A percentile compares a stretch with the other conserved stretches of the same genome.
These are phyloP conservation scores for Fraxinus baroniana DNA, from an alignment of 305 asterid species.

Conservation along the genomic window DNA sequence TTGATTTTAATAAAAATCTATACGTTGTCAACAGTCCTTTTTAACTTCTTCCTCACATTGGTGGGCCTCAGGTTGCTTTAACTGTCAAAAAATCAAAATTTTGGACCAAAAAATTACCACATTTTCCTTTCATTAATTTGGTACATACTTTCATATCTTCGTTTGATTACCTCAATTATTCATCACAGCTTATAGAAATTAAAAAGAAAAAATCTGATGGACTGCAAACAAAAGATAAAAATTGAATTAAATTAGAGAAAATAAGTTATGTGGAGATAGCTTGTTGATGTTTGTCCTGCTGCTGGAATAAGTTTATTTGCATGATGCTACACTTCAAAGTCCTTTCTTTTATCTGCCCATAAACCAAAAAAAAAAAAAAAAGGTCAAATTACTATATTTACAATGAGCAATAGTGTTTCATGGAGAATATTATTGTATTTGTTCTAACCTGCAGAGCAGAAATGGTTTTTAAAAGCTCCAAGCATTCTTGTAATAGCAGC, in stretches of 20 bases:
- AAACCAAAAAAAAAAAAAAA: background rate
- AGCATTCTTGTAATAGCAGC: slow-evolving; percentile 65
- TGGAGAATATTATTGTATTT: background rate
- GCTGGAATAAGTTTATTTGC: slow-evolving; percentile 41
- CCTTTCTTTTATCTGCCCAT: slow-evolving; percentile 57
- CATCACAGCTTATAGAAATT: background rate
- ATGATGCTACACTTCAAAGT: slow-evolving; percentile 57
- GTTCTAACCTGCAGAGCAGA: slow-evolving; percentile 54
- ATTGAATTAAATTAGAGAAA: background rate
- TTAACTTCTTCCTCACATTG: no score
- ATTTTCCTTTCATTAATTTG: no score
- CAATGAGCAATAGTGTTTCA: background rate
- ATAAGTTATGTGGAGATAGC: background rate
- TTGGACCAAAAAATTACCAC: no score
- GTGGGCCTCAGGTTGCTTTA: no score
- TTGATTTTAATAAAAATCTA: no score
- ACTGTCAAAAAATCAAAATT: no score
- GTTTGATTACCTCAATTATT: background rate
- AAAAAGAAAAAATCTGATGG: background rate
- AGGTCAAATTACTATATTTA: background rate
- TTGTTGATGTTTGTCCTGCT: background rate
- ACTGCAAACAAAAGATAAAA: background rate
- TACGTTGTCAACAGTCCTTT: no score
- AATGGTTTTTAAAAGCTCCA: slow-evolving; percentile 58
- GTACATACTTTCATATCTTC: no score